phyloP scores from a whole-genome alignment of 768 basidiomycete genomes.

The Hericium erinaceus region DNA sequence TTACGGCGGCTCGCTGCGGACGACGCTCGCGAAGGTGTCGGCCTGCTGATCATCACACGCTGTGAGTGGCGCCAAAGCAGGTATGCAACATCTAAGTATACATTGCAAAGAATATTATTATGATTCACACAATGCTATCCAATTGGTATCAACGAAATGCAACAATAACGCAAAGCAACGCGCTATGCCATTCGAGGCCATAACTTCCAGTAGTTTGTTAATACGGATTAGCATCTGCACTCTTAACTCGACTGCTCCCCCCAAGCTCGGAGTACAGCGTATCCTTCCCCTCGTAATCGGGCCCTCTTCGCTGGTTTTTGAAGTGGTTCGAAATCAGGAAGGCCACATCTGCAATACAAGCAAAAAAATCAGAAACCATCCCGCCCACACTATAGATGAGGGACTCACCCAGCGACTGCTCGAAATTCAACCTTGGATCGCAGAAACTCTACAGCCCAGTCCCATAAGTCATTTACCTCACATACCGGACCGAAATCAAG shows the following conservation, averaged over 20 bases:
- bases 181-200: too few relatives aligned
- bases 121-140: too few relatives aligned
- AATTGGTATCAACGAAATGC: too few relatives aligned
- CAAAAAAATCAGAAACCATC: neutral
- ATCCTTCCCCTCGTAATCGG: conserved; percentile 14
- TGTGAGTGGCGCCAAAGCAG: too few relatives aligned
- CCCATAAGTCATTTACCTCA: neutral
- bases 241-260: conserved; percentile 1
- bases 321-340: conserved; percentile 79
- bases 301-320: conserved; percentile 47
- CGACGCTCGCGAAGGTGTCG: too few relatives aligned
- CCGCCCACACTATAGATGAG: neutral
- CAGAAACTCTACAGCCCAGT: conserved; percentile 56
- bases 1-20: neutral
- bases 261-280: conserved; percentile 25
- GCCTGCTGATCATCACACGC: too few relatives aligned
- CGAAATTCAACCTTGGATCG: conserved; percentile 89
- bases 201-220: too few relatives aligned
- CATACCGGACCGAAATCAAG: neutral
- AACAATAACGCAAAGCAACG: too few relatives aligned
- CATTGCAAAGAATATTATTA: too few relatives aligned
- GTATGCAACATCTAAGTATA: too few relatives aligned
- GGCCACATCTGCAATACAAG: conserved; percentile 52
- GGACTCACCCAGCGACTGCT: conserved; percentile 79
- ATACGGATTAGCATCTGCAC: too few relatives aligned